Evolutionary conservation across 169 alveolate genomes (phyloP).

Genomic region (Eimeria brunetti): DNA sequence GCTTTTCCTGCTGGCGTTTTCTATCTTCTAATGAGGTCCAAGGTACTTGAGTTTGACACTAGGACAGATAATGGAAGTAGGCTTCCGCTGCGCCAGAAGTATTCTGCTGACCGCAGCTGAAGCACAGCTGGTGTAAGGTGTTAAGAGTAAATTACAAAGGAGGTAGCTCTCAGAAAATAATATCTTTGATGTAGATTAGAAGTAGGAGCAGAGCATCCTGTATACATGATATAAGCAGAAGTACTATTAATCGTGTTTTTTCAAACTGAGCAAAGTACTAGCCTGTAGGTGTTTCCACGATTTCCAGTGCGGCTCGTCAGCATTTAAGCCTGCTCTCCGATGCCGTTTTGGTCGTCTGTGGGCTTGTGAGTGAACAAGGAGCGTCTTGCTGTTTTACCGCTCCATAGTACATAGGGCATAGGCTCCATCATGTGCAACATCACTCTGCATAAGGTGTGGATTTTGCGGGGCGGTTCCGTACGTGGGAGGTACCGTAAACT

Average conservation of each 20-base stretch:
- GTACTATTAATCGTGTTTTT: too few species aligned
- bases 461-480: background rate
- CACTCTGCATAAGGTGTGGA: background rate
- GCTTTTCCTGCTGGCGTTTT: background rate
- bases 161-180: too few species aligned
- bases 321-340: background rate
- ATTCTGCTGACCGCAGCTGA: background rate
- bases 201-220: too few species aligned
- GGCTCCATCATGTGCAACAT: background rate
- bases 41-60: background rate
- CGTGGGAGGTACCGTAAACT: background rate
- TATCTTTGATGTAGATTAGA: too few species aligned
- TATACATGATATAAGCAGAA: too few species aligned
- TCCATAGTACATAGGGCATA: background rate
- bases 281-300: background rate
- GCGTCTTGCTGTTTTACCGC: too few species aligned
- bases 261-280: too few species aligned
- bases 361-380: too few species aligned
- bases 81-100: background rate
- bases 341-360: background rate
- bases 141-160: too few species aligned
- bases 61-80: background rate
- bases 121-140: too few species aligned
- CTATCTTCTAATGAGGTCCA: background rate
- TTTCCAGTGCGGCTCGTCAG: background rate